These are phyloP conservation scores for Mycena venus DNA, from an alignment of 768 basidiomycete species.

Conservation along the genomic window DNA sequence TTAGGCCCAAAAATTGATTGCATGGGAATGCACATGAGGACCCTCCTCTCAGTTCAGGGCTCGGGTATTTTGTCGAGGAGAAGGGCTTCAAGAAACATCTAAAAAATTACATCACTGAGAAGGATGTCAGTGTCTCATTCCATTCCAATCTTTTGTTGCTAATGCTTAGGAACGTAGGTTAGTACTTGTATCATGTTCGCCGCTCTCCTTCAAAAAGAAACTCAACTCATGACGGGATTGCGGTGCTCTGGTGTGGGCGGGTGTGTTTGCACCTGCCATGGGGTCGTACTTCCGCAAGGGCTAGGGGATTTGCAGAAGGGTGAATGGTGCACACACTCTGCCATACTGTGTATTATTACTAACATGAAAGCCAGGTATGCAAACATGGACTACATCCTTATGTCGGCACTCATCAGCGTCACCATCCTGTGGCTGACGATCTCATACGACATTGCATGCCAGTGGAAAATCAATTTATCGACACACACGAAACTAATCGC, in stretches of 20 bases:
- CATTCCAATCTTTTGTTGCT: not conserved
- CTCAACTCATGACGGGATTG: slow-evolving; percentile 17
- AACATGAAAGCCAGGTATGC: not conserved
- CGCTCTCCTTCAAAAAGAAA: slow-evolving; percentile 31
- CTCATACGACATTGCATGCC: too few species aligned
- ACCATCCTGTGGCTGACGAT: not conserved
- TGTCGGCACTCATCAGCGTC: not conserved
- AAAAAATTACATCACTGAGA: not conserved
- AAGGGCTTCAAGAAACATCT: too few species aligned
- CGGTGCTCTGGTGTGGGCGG: slow-evolving; percentile 18
- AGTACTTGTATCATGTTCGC: slow-evolving; percentile 3
- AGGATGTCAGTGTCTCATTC: not conserved
- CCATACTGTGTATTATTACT: not conserved
- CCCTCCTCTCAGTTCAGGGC: slow-evolving; percentile 23
- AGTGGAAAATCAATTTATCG: too few species aligned
- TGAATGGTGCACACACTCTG: slow-evolving; percentile 13
- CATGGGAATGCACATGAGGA: slow-evolving; percentile 30
- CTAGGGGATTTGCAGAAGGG: slow-evolving; percentile 41
- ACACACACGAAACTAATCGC: not conserved
- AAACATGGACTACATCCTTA: not conserved
- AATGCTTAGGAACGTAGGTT: not conserved
- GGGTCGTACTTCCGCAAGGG: slow-evolving; percentile 42
- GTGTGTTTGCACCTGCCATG: slow-evolving; percentile 30
- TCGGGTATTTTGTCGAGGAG: slow-evolving; percentile 26
- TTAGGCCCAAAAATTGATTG: slow-evolving; percentile 29